Conservation (phyloP, 2,329 filamentous ascomycete genomes). For the Fusarium pseudoanthophilum region DNA sequence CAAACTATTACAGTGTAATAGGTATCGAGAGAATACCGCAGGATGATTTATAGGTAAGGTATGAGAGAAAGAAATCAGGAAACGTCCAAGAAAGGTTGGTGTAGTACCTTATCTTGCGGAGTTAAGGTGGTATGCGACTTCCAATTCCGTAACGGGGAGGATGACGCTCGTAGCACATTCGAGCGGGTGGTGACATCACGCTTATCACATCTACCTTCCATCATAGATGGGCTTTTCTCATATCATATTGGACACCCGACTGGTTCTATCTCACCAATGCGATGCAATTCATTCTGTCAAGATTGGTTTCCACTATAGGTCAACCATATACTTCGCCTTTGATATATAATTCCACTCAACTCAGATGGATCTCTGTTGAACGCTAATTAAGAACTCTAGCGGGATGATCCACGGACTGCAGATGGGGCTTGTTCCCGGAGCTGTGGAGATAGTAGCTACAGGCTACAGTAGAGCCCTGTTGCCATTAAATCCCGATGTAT, state of each 20-base stretch:
- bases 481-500: background rate
- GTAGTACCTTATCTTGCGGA: constrained; percentile 19
- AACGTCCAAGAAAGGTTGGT: background rate
- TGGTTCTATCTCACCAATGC: background rate
- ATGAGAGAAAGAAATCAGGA: background rate
- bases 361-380: background rate
- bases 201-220: constrained; percentile 1
- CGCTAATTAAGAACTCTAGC: constrained; percentile 18
- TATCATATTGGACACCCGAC: background rate
- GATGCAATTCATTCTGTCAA: background rate
- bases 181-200: constrained; percentile 28
- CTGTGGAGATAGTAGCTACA: background rate
- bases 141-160: constrained; percentile 5
- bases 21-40: background rate
- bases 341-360: background rate
- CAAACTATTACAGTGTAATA: background rate
- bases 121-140: constrained; percentile 23
- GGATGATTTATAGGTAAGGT: background rate
- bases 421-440: background rate
- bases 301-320: background rate
- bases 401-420: constrained; percentile 24
- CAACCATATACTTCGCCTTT: background rate
- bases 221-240: background rate
- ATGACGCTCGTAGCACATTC: constrained; percentile 10
- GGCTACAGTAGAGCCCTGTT: background rate